A percentile compares a stretch with the other conserved stretches of the same genome.
These are phyloP conservation scores for Nakataea oryzae DNA, from an alignment of 2,329 filamentous ascomycete species.

Conservation along the genomic window DNA sequence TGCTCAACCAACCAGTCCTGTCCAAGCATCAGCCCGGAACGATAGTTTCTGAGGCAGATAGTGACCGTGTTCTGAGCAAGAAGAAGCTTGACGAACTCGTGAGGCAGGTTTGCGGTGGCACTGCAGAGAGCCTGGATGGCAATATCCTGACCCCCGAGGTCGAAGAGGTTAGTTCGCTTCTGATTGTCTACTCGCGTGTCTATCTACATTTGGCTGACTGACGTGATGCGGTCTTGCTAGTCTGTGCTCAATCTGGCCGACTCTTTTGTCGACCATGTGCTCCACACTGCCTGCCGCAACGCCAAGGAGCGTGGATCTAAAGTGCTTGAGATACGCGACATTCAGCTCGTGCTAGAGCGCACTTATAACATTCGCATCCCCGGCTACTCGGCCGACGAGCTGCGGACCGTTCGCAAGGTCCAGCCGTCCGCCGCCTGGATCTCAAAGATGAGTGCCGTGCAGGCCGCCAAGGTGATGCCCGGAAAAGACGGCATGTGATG, in stretches of 20 bases:
- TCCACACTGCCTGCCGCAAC: constrained; percentile 77
- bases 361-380: constrained; percentile 89
- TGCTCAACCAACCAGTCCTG: constrained; percentile 81
- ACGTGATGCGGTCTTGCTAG: constrained; percentile 29
- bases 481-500: constrained; percentile 42
- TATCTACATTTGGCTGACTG: neutral
- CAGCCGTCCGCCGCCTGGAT: constrained; percentile 85
- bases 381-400: constrained; percentile 87
- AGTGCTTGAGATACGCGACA: constrained; percentile 78
- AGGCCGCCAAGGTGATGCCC: constrained; percentile 77
- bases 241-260: constrained; percentile 83
- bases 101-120: constrained; percentile 80
- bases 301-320: constrained; percentile 89
- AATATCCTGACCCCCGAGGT: constrained; percentile 83
- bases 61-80: constrained; percentile 90
- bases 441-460: constrained; percentile 92
- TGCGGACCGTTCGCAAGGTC: constrained; percentile 87
- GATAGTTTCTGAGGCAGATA: constrained; percentile 83
- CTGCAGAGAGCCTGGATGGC: constrained; percentile 59
- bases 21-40: constrained; percentile 56
- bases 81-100: constrained; percentile 95
- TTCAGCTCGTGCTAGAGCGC: constrained; percentile 73
- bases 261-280: constrained; percentile 87
- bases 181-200: constrained; percentile 1
- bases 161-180: constrained; percentile 64